These are phyloP conservation scores for Camelina sativa DNA, from an alignment of 345 rosid species.

Conservation along the genomic window DNA sequence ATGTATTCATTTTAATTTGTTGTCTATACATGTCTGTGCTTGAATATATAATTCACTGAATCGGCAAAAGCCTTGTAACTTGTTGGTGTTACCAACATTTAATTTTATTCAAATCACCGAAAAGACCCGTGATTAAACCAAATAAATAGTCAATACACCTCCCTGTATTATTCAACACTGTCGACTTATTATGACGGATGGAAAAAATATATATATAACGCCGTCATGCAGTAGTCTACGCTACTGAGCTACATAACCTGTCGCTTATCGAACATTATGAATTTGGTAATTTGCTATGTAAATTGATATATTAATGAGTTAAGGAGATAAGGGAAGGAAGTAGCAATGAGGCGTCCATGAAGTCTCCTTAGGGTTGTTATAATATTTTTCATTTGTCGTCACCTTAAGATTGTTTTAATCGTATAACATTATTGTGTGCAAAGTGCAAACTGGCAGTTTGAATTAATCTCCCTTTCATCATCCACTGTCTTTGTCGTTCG, in stretches of 20 bases:
- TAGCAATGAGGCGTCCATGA: constrained; percentile 25
- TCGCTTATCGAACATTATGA: constrained; percentile 1
- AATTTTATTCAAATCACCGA: constrained; percentile 31
- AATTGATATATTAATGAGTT: constrained; percentile 8
- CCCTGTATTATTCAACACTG: constrained; percentile 11
- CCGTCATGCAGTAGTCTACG: not conserved
- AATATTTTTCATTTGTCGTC: constrained; percentile 16
- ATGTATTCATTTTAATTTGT: not conserved
- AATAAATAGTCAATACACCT: not conserved
- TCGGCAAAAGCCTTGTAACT: not conserved
- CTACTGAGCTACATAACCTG: not conserved
- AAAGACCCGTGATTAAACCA: constrained; percentile 22
- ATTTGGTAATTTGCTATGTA: not conserved
- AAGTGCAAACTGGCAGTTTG: constrained; percentile 43
- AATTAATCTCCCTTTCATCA: constrained; percentile 9
- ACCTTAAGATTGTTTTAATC: constrained; percentile 8
- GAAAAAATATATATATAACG: not conserved
- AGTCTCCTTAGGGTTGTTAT: constrained; percentile 37
- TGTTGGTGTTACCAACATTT: constrained; percentile 19
- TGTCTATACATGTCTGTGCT: not conserved
- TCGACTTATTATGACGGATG: constrained; percentile 11
- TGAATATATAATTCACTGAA: not conserved
- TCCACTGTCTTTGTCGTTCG: constrained; percentile 35
- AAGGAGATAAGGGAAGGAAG: constrained; percentile 23
- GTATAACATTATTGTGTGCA: constrained; percentile 18